Conservation (phyloP, 1,284 basidiomycete genomes). For the Rhodofomes roseus region DNA sequence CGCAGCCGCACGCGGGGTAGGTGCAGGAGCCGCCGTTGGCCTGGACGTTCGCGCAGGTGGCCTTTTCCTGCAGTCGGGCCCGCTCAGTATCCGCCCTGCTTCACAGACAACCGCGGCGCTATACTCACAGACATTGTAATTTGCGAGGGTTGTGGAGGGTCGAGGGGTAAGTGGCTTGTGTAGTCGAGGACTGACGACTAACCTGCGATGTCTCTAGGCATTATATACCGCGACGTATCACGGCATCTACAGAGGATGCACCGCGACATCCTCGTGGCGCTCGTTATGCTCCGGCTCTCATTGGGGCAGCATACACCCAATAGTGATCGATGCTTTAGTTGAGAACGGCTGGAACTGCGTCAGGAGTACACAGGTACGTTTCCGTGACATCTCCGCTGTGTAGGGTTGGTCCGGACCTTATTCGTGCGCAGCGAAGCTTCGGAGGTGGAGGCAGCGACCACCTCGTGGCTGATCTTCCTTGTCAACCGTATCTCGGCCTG, state of each 20-base stretch:
- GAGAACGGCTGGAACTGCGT: neutral
- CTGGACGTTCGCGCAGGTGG: neutral
- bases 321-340: neutral
- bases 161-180: neutral
- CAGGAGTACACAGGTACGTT: neutral
- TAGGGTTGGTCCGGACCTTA: neutral
- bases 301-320: neutral
- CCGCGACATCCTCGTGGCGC: neutral
- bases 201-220: neutral
- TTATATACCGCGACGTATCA: too few relatives aligned
- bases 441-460: too few relatives aligned
- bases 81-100: neutral
- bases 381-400: neutral
- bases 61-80: neutral
- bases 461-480: neutral
- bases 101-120: neutral
- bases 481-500: too few relatives aligned
- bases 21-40: neutral
- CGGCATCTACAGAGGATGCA: too few relatives aligned
- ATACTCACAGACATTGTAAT: neutral
- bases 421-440: too few relatives aligned
- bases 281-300: neutral
- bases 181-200: neutral
- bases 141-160: neutral
- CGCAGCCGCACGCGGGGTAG: slow-evolving; percentile 1